Base-by-base conservation (phyloP, 2,329 filamentous ascomycete species). In the Ceratocystis diversiconidia region DNA sequence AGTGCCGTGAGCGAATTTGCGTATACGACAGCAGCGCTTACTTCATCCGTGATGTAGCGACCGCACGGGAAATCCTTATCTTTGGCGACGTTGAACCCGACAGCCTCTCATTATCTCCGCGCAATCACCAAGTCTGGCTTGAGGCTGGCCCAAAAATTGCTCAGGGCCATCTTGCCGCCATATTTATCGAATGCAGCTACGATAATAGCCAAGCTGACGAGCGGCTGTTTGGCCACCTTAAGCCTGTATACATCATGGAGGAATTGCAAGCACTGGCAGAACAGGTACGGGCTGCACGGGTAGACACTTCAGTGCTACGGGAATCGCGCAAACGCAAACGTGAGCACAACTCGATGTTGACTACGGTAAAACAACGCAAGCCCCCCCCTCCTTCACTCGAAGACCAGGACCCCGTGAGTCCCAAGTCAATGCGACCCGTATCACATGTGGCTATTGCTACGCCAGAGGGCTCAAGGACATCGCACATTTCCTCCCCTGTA, bases 61-160 rank as follows among this genome's bases (percentile, higher is more conserved):
- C 85, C 0, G 82, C 83, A 1, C 82, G 82, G 41, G 92, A 99
- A 75, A 83, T 97, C 2, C 82, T 99, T 67, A 89, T 99, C 61
- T 97, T 96, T 73, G 94, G 94, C 19, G 94, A 99, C 70, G 89
- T 97, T 46, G 94, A 99, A 72, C 91, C 94, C 0, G 94, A 99
- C 74, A 87, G 85, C 7, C 76, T 97, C 30, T 95, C 90, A 0
- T 75, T 92, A 1, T 87, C 84, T 1, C 91, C 92, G 0, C 85
- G 92, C 28, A 97, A 94, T 69, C 77, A 81, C n/a, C 79, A 80
- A 15, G 85, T 99, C 15, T 99, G 94, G 94, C 82, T 84, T 69
- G 89, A 94, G 71, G 92, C 92, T 0, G 92, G 92, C 0, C 87
- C 87, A 7, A 96, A 95, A 73, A 85, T 99, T 30, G 87, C 80